Evolutionary conservation across 768 basidiomycete species (phyloP).

Genomic region (Brasilioporus rufonigricans): DNA sequence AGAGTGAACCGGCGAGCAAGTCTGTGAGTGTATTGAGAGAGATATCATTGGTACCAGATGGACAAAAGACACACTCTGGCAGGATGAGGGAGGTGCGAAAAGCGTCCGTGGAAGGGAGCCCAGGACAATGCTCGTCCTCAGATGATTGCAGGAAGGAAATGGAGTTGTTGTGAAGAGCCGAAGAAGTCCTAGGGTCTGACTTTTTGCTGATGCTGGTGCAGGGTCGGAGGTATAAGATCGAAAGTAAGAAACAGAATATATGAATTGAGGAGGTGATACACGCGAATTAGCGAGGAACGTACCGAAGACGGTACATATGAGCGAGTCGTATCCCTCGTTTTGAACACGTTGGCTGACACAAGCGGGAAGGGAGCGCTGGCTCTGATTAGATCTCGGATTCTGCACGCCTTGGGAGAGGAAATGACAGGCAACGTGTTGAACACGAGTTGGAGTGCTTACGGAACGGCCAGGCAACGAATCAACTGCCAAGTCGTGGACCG

Average conservation of each 20-base stretch:
- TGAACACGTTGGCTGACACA: slow-evolving; percentile 59
- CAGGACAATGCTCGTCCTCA: slow-evolving; percentile 44
- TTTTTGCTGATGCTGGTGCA: slow-evolving; percentile 59
- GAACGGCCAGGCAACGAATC: slow-evolving; percentile 12
- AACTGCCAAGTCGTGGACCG: not conserved
- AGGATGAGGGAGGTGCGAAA: slow-evolving; percentile 87
- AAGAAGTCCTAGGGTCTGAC: slow-evolving; percentile 60
- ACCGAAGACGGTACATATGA: slow-evolving; percentile 83
- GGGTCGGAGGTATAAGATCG: slow-evolving; percentile 24
- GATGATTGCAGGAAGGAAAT: slow-evolving; percentile 28
- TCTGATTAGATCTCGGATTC: slow-evolving; percentile 32
- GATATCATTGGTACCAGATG: not conserved
- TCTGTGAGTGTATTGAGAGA: slow-evolving; percentile 40
- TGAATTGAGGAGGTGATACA: slow-evolving; percentile 25
- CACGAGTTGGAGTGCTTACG: slow-evolving; percentile 57
- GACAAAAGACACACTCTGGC: slow-evolving; percentile 62
- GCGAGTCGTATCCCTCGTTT: slow-evolving; percentile 49
- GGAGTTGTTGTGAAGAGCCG: slow-evolving; percentile 8
- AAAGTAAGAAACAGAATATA: slow-evolving; percentile 15
- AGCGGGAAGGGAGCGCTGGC: slow-evolving; percentile 23
- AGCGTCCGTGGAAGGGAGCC: slow-evolving; percentile 66
- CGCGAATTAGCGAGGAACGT: slow-evolving; percentile 39
- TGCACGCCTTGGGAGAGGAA: slow-evolving; percentile 23
- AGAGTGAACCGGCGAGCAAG: slow-evolving; percentile 81
- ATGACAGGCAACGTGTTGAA: slow-evolving; percentile 68